A percentile compares a stretch with the other conserved stretches of the same genome.
Conservation (phyloP, 2,329 filamentous ascomycete species). For the Fusarium goolgardi region DNA sequence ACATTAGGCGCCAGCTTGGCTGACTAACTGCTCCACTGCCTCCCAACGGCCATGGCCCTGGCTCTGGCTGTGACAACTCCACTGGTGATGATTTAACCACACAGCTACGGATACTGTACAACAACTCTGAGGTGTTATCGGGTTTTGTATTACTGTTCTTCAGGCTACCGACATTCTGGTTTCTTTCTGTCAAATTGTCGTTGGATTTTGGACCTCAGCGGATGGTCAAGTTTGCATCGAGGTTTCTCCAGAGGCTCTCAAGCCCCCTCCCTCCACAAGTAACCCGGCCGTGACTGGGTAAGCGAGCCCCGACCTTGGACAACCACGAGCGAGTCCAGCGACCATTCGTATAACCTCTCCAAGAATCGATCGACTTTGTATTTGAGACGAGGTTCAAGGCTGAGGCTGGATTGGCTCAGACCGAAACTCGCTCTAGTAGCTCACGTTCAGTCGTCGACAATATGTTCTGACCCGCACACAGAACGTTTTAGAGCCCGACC, state of each 20-base stretch:
- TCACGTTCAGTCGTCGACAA: slow-evolving; percentile 33
- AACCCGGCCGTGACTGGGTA: slow-evolving; percentile 44
- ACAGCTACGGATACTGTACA: slow-evolving; percentile 24
- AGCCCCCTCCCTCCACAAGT: slow-evolving; percentile 36
- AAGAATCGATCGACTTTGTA: slow-evolving; percentile 9
- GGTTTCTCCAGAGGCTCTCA: slow-evolving; percentile 32
- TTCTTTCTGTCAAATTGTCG: slow-evolving; percentile 9
- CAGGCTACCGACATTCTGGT: slow-evolving; percentile 2
- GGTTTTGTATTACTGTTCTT: slow-evolving; percentile 18
- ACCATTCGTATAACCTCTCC: slow-evolving; percentile 22
- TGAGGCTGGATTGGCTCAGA: slow-evolving; percentile 17
- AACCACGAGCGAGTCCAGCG: slow-evolving; percentile 35
- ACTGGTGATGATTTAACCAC: slow-evolving; percentile 49
- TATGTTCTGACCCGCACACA: slow-evolving; percentile 45
- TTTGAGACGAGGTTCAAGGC: slow-evolving; percentile 3
- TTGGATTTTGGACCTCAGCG: slow-evolving; percentile 14
- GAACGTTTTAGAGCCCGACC: slow-evolving; percentile 47
- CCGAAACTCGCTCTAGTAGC: slow-evolving; percentile 29
- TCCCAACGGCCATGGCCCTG: slow-evolving; percentile 41
- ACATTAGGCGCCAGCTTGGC: slow-evolving; percentile 14
- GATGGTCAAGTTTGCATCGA: slow-evolving; percentile 23
- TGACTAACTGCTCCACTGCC: slow-evolving; percentile 28
- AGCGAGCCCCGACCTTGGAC: slow-evolving; percentile 39
- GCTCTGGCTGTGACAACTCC: slow-evolving; percentile 46
- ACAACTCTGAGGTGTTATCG: slow-evolving; percentile 22